These are phyloP conservation scores for Podila horticola DNA, from an alignment of 192 early-diverging fungal species.

Conservation along the genomic window DNA sequence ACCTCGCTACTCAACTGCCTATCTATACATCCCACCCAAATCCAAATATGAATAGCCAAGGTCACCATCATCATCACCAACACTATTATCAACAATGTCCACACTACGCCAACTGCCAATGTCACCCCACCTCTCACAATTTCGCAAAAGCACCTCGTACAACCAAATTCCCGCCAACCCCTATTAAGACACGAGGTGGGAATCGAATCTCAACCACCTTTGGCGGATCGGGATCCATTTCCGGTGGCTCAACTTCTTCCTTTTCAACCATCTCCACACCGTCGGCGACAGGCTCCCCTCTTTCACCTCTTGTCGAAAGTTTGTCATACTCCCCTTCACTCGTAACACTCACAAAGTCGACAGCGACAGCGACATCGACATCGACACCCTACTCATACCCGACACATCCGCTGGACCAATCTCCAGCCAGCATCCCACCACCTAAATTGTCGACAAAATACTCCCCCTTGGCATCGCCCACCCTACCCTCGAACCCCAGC, in stretches of 20 bases:
- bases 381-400: background rate
- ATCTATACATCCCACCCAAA: too few species aligned
- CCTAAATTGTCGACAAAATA: background rate
- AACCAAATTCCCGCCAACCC: background rate
- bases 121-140: background rate
- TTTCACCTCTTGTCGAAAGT: constrained; percentile 9
- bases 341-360: background rate
- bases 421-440: background rate
- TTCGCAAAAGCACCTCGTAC: background rate
- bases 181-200: background rate
- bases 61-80: background rate
- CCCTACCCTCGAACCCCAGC: constrained; percentile 4
- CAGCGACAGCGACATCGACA: background rate
- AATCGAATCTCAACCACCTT: constrained; percentile 37
- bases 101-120: background rate
- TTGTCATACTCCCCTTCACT: background rate
- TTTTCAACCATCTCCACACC: constrained; percentile 6
- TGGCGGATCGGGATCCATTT: constrained; percentile 34
- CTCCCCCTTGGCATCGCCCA: background rate
- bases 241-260: constrained; percentile 3
- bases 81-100: background rate
- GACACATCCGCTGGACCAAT: background rate
- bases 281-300: constrained; percentile 18
- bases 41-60: too few species aligned
- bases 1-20: too few species aligned